phyloP scores from a whole-genome alignment of 73 alveolate species.

The Stentor coeruleus region DNA sequence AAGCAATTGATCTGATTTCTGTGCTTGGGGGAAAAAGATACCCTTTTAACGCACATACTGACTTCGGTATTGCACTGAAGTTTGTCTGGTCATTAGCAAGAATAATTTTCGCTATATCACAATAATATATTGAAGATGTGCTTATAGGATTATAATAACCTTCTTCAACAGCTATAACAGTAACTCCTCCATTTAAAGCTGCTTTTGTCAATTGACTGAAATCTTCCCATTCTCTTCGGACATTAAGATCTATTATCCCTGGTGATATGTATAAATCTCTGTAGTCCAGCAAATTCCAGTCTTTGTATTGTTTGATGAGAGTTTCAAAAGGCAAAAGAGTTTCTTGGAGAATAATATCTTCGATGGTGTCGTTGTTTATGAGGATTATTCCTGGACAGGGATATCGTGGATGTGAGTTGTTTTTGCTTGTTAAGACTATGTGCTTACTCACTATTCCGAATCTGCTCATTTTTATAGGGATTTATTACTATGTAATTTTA shows the following conservation, averaged over 20 bases:
- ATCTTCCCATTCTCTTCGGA: background rate
- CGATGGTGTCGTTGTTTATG: background rate
- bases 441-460: constrained; percentile 8
- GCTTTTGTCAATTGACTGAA: background rate
- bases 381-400: constrained; percentile 7
- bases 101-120: background rate
- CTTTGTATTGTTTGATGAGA: background rate
- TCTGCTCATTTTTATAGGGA: background rate
- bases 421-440: background rate
- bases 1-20: background rate
- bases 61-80: background rate
- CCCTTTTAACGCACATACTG: background rate
- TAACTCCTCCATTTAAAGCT: constrained; percentile 5
- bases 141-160: background rate
- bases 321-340: background rate
- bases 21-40: constrained; percentile 23
- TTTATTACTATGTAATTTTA: too few relatives aligned
- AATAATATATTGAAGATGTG: background rate
- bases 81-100: background rate
- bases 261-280: constrained; percentile 4
- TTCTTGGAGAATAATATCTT: background rate
- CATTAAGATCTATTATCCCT: constrained; percentile 19
- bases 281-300: background rate
- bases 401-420: background rate
- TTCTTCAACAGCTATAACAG: constrained; percentile 5